phyloP scores from a whole-genome alignment of 2,329 filamentous ascomycete species.

The Biscogniauxia sp. region DNA sequence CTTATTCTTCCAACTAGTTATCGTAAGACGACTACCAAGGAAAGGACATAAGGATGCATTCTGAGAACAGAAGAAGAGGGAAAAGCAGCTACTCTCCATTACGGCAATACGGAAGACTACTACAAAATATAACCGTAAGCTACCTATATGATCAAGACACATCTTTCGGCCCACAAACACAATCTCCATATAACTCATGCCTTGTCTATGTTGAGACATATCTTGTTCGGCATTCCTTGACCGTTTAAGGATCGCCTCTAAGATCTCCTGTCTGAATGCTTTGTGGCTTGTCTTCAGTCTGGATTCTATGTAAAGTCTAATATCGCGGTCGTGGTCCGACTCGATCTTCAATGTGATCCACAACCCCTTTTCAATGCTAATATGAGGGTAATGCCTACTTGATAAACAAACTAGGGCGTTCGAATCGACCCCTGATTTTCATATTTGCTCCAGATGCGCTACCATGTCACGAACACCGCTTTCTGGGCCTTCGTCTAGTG shows the following conservation, averaged over 20 bases:
- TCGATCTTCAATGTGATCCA: conserved; percentile 28
- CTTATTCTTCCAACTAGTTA: too few relatives aligned
- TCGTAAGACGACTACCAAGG: too few relatives aligned
- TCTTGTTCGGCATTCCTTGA: too few relatives aligned
- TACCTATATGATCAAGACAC: too few relatives aligned
- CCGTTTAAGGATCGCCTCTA: neutral
- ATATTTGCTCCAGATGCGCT: conserved; percentile 11
- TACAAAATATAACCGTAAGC: too few relatives aligned
- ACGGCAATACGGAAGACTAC: too few relatives aligned
- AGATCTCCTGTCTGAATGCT: neutral
- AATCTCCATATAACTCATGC: too few relatives aligned
- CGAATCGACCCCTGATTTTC: neutral
- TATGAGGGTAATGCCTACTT: conserved; percentile 44
- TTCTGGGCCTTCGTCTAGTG: conserved; percentile 23
- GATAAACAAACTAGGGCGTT: conserved; percentile 17
- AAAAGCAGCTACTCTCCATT: too few relatives aligned
- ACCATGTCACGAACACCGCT: conserved; percentile 20
- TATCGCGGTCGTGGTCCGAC: conserved; percentile 24
- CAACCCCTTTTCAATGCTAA: conserved; percentile 30
- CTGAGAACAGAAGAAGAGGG: too few relatives aligned
- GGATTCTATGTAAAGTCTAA: conserved; percentile 29
- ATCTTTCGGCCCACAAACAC: too few relatives aligned
- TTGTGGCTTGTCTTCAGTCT: conserved; percentile 24
- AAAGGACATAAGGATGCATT: too few relatives aligned
- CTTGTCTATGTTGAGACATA: too few relatives aligned